phyloP scores from a whole-genome alignment of 2,329 filamentous ascomycete genomes.

The Neonectria punicea region DNA sequence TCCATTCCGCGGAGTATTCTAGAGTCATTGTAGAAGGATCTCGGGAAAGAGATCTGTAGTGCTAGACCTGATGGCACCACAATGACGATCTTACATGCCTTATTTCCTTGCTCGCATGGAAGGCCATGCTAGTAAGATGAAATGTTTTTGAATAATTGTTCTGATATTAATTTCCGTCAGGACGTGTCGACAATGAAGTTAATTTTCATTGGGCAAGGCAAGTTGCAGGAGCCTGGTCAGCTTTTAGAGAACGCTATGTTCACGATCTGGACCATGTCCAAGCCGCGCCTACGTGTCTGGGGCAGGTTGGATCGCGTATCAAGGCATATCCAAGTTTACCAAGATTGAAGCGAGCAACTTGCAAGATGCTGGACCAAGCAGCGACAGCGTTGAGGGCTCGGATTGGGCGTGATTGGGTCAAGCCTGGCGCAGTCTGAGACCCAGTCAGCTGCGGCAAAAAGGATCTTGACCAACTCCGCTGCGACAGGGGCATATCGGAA shows the following conservation, averaged over 20 bases:
- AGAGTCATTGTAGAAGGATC: not conserved
- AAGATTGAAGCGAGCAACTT: not conserved
- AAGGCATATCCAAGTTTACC: not conserved
- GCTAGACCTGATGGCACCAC: not conserved
- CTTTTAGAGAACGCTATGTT: not conserved
- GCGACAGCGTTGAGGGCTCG: not conserved
- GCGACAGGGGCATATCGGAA: not conserved
- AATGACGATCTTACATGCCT: not conserved
- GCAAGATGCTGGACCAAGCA: not conserved
- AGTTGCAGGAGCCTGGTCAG: not conserved
- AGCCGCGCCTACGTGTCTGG: not conserved
- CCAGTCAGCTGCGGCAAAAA: conserved; percentile 1
- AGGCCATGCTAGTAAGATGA: not conserved
- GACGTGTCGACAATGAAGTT: not conserved
- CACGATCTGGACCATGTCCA: not conserved
- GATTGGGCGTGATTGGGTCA: not conserved
- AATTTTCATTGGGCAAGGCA: not conserved
- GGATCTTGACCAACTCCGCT: conserved; percentile 2
- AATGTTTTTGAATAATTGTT: not conserved
- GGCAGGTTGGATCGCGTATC: not conserved
- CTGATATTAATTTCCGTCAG: not conserved
- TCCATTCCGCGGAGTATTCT: not conserved
- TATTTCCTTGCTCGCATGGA: not conserved
- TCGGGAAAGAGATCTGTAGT: not conserved
- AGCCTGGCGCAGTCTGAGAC: not conserved